Percentiles rank a stretch among this genome's conserved stretches.
Evolutionary conservation across 768 basidiomycete species (phyloP).

Genomic region (Podaxis sp.): DNA sequence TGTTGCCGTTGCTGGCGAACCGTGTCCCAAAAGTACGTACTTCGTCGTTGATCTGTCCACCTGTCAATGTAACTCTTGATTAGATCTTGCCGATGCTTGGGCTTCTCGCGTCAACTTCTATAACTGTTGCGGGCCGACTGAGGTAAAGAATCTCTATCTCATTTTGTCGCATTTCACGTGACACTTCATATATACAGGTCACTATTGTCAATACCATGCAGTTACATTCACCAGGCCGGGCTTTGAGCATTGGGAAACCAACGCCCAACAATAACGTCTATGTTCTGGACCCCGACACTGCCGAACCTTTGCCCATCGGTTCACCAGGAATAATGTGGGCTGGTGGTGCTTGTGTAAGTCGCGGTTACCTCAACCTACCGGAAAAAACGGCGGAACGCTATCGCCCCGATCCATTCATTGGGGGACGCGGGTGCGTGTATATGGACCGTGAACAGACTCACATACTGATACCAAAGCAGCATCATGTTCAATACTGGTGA

Average conservation of each 20-base stretch:
- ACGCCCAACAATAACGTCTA: constrained; percentile 53
- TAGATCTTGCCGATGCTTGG: constrained; percentile 46
- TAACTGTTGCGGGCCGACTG: constrained; percentile 59
- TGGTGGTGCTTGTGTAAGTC: constrained; percentile 57
- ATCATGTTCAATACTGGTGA: constrained; percentile 70
- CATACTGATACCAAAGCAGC: constrained; percentile 18
- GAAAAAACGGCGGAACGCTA: constrained; percentile 56
- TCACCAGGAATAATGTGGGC: constrained; percentile 54
- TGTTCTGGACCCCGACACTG: constrained; percentile 36
- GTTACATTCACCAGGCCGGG: constrained; percentile 38
- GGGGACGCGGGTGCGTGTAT: constrained; percentile 40
- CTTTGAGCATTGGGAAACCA: constrained; percentile 50
- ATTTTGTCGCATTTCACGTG: background rate
- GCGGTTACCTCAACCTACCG: constrained; percentile 56
- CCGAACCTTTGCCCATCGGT: constrained; percentile 36
- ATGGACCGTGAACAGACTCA: background rate
- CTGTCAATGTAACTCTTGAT: background rate
- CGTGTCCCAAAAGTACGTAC: constrained; percentile 48
- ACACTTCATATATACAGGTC: constrained; percentile 31
- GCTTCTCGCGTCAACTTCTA: constrained; percentile 42
- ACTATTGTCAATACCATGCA: constrained; percentile 61
- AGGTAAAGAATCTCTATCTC: constrained; percentile 30
- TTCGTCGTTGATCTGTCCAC: background rate
- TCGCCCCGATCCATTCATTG: constrained; percentile 46
- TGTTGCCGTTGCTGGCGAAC: constrained; percentile 58